phyloP scores from a whole-genome alignment of 495 filamentous ascomycete species.

The Penicillium steckii region DNA sequence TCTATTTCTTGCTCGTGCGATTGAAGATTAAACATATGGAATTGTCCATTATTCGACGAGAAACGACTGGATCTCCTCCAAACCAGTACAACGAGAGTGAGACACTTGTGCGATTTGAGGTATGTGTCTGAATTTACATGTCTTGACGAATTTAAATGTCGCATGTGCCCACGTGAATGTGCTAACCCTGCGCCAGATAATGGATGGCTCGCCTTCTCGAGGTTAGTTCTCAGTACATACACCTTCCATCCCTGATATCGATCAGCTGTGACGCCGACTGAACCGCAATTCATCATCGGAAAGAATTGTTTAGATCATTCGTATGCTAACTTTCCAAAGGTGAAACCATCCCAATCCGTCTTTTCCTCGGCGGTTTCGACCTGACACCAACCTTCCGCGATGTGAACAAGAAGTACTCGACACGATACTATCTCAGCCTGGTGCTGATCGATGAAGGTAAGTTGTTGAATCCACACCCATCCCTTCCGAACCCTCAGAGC shows the following conservation, averaged over 20 bases:
- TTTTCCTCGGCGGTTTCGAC: conserved; percentile 98
- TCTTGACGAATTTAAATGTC: background rate
- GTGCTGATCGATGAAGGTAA: conserved; percentile 95
- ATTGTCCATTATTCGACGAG: conserved; percentile 92
- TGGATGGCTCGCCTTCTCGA: conserved; percentile 96
- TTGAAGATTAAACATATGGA: conserved; percentile 99
- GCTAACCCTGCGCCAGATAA: conserved; percentile 62
- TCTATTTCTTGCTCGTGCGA: conserved; percentile 97
- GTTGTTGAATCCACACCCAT: conserved; percentile 13
- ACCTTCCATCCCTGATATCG: background rate
- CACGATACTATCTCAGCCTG: conserved; percentile 93
- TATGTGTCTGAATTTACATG: conserved; percentile 35
- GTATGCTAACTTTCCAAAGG: conserved; percentile 47
- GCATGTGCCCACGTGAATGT: background rate
- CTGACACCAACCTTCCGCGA: conserved; percentile 98
- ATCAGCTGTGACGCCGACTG: background rate
- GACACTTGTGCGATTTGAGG: conserved; percentile 96
- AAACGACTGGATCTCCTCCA: conserved; percentile 97
- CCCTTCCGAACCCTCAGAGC: background rate
- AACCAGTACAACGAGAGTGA: conserved; percentile 99
- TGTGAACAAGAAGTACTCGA: conserved; percentile 99
- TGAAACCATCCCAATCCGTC: conserved; percentile 95
- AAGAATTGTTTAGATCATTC: background rate
- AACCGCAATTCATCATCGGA: background rate
- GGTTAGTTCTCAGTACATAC: conserved; percentile 53